A percentile compares a stretch with the other conserved stretches of the same genome.
Evolutionary conservation across 768 basidiomycete species (phyloP).

Genomic region (Amanita inopinata): DNA sequence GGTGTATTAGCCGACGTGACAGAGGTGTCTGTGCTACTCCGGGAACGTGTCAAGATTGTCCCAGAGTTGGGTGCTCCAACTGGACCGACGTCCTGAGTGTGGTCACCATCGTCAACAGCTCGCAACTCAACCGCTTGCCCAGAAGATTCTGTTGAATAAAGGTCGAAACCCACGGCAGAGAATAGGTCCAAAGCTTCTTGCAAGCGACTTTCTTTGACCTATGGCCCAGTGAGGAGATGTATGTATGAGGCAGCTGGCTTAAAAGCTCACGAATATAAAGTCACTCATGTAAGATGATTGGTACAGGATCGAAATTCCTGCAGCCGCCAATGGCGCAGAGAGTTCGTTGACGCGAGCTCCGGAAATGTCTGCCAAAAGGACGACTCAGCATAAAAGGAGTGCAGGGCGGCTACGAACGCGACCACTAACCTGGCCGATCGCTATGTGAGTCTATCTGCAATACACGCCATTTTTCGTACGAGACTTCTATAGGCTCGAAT

Average conservation of each 20-base stretch:
- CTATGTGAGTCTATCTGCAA: conserved; percentile 77
- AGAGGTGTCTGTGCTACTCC: conserved; percentile 28
- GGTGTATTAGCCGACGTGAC: conserved; percentile 7
- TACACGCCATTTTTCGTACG: conserved; percentile 68
- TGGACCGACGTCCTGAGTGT: conserved; percentile 15
- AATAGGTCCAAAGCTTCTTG: conserved; percentile 54
- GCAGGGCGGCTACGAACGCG: conserved; percentile 3
- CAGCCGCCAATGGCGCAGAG: conserved; percentile 65
- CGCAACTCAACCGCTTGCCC: neutral
- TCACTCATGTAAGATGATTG: conserved; percentile 79
- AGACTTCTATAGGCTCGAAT: conserved; percentile 54
- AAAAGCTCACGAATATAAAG: conserved; percentile 58
- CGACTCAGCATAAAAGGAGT: conserved; percentile 6
- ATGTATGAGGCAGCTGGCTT: neutral
- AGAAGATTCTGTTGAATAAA: conserved; percentile 39
- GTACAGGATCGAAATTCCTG: conserved; percentile 74
- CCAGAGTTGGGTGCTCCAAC: conserved; percentile 13
- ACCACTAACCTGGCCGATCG: conserved; percentile 54
- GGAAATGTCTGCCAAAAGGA: conserved; percentile 39
- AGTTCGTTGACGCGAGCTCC: conserved; percentile 69
- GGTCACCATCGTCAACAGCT: neutral
- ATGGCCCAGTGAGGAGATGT: conserved; percentile 10
- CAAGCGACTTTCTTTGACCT: conserved; percentile 63
- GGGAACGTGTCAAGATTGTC: conserved; percentile 39
- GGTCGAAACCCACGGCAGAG: conserved; percentile 53